Conservation (phyloP, 208 protist species). For the Trypanosomatidae sp. region DNA sequence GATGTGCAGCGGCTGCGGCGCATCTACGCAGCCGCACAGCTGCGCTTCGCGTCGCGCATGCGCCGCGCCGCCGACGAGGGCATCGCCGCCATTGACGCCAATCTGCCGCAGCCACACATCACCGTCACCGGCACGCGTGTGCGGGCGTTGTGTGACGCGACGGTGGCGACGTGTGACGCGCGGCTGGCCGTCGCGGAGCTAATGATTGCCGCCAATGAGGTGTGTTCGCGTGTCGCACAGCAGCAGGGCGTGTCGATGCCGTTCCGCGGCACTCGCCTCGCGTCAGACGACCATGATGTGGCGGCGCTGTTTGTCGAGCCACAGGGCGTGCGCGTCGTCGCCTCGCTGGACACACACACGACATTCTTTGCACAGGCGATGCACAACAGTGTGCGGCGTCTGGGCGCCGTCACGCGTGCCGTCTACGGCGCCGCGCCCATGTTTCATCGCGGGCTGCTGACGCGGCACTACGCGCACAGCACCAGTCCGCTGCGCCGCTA, state of each 20-base stretch:
- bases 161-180: conserved; percentile 66
- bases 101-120: conserved; percentile 64
- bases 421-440: conserved; percentile 66
- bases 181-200: conserved; percentile 76
- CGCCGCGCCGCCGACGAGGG: conserved; percentile 7
- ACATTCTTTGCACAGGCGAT: conserved; percentile 68
- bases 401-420: conserved; percentile 71
- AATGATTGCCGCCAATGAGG: conserved; percentile 88
- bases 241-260: conserved; percentile 56
- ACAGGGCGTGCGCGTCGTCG: conserved; percentile 29
- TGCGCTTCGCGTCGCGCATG: conserved; percentile 30
- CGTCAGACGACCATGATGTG: conserved; percentile 65
- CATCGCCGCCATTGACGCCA: conserved; percentile 20
- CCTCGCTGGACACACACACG: conserved; percentile 36
- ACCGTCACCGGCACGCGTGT: conserved; percentile 42
- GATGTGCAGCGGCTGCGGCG: conserved; percentile 27
- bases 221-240: conserved; percentile 79
- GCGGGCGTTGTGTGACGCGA: conserved; percentile 51
- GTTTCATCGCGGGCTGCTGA: conserved; percentile 67
- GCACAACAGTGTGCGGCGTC: conserved; percentile 29
- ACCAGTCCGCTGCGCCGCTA: conserved; percentile 78
- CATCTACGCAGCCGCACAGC: conserved; percentile 33
- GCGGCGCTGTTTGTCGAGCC: conserved; percentile 40
- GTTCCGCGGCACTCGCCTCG: conserved; percentile 60
- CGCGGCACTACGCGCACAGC: conserved; percentile 74